These are phyloP conservation scores for Clarireedia homoeocarpa DNA, from an alignment of 2,329 filamentous ascomycete species.

Conservation along the genomic window DNA sequence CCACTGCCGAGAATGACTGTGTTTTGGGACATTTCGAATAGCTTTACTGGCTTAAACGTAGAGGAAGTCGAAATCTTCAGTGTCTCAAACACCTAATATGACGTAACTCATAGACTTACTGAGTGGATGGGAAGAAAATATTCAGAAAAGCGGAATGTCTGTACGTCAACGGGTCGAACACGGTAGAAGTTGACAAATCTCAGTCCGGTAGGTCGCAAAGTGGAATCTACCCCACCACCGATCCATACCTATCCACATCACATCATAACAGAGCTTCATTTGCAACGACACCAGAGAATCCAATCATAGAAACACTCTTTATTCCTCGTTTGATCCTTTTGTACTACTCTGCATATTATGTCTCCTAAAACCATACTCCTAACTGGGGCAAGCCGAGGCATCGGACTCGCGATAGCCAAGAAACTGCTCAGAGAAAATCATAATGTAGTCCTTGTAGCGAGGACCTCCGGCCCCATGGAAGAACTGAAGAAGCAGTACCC, in stretches of 20 bases:
- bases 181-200: too few relatives aligned
- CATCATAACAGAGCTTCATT: neutral
- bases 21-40: neutral
- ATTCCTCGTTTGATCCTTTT: too few relatives aligned
- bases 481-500: conserved; percentile 44
- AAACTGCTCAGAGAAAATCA: conserved; percentile 45
- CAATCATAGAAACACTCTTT: neutral
- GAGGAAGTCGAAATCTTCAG: neutral
- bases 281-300: neutral
- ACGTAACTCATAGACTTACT: neutral
- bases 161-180: too few relatives aligned
- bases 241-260: neutral
- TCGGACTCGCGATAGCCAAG: conserved; percentile 49
- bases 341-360: conserved; percentile 26
- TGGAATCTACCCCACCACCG: neutral
- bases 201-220: too few relatives aligned
- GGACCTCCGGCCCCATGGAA: conserved; percentile 42
- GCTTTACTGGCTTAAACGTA: neutral
- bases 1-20: conserved; percentile 60
- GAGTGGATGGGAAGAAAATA: too few relatives aligned
- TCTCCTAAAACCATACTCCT: conserved; percentile 62
- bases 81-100: neutral
- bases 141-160: too few relatives aligned
- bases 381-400: conserved; percentile 56
- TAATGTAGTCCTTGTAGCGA: conserved; percentile 51